Base-by-base conservation (phyloP, 345 rosid genomes). In the Syzygium jambos region DNA sequence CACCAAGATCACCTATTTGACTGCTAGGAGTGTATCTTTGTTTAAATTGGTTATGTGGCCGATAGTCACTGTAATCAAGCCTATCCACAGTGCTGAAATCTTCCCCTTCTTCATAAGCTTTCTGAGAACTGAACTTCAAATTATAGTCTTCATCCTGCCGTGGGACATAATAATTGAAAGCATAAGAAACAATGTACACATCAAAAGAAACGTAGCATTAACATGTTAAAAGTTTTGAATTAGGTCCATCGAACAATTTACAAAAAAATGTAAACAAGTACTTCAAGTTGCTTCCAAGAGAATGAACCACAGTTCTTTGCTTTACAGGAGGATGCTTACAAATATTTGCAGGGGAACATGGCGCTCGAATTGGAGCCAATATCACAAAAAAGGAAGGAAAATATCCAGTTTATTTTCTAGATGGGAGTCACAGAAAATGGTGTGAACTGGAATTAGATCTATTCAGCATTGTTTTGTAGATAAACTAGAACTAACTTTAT, bases 71-170 rank as follows among this genome's bases (percentile, higher is more conserved):
- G 89, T 84, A 89, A 89, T 92, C 93, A 90, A 95, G 91, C 86
- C 88, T 91, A 90, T 86, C 90, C 86, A 85, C 84, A 61, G 84
- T 80, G 78, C 87, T 89, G 65, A 88, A 85, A 30, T 90, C 92
- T 56, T 88, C 92, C 23, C 87, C 94, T 46, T 93, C 95, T 68
- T 89, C 54, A 87, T 87, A 87, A 6, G 93, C 89, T 88, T 93
- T 94, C 88, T 85, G 91, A 82, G 90, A 88, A 87, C 78, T 87
- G 90, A 89, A 86, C 93, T 92, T 92, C 25, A 91, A 88, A 82
- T 89, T 88, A 90, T 90, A 85, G 51, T 87, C 90, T 88, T 91
- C 95, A 90, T 88, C 87, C 89, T 89, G 90, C 98, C 95, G 92
- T 63, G 90, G 85, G 73, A 90, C 65, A 53, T 89, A 61, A 85